These are phyloP conservation scores for Gossypium sturtianum DNA, from an alignment of 345 rosid genomes.

Conservation along the genomic window DNA sequence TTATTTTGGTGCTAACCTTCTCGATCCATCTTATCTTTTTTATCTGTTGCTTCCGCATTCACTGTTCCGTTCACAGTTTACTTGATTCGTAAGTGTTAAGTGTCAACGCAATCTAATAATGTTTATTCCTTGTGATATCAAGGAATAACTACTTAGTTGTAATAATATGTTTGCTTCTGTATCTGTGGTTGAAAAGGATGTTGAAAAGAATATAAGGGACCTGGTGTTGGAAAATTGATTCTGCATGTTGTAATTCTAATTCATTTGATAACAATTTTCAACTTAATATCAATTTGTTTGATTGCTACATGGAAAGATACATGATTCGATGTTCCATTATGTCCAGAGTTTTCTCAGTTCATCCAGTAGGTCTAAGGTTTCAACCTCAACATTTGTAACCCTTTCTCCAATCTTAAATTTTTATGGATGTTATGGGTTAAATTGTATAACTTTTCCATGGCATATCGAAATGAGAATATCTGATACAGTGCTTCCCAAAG, in stretches of 20 bases:
- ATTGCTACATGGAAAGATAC: no score
- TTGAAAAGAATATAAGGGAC: not conserved
- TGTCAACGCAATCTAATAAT: not conserved
- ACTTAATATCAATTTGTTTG: no score
- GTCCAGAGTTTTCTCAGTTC: no score
- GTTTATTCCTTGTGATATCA: constrained; percentile 15
- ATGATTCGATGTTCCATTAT: no score
- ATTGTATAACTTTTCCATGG: not conserved
- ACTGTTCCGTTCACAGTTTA: not conserved
- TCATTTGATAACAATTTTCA: not conserved
- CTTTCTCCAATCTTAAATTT: not conserved
- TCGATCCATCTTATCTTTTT: not conserved
- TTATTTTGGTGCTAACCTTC: constrained; percentile 56
- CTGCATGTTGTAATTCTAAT: not conserved
- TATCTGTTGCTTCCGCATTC: not conserved
- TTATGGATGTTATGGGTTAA: not conserved
- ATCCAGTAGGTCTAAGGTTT: no score
- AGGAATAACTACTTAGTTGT: constrained; percentile 1
- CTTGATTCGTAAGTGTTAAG: constrained; percentile 10
- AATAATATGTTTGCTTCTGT: not conserved
- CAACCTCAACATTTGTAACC: no score
- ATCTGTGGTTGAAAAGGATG: not conserved
- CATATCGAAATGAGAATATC: not conserved
- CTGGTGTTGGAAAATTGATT: not conserved
- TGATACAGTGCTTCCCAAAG: not conserved